Conservation (phyloP, 2,329 filamentous ascomycete genomes). For the Botrytis tulipae region DNA sequence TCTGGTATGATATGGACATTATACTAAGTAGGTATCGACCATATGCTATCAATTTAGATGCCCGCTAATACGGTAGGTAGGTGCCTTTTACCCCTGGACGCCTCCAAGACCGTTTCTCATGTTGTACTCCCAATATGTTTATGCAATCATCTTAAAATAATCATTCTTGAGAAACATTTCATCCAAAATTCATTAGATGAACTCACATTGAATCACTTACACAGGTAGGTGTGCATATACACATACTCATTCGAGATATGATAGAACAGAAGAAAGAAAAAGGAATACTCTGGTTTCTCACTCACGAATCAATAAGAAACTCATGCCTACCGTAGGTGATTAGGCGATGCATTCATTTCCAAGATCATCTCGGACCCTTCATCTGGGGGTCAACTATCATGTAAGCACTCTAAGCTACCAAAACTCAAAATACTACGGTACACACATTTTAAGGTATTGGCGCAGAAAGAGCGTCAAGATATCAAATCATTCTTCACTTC, state of each 20-base stretch:
- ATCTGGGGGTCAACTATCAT: neutral
- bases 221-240: neutral
- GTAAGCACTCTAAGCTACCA: neutral
- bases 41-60: neutral
- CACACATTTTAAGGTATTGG: neutral
- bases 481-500: neutral
- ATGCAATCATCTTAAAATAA: neutral
- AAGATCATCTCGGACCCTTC: neutral
- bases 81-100: neutral
- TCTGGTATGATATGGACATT: neutral
- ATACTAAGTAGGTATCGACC: neutral
- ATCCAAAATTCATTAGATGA: neutral
- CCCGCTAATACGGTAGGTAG: neutral
- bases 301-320: neutral
- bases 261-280: neutral
- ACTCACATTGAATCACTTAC: neutral
- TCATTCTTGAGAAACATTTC: neutral
- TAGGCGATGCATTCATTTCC: neutral
- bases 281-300: neutral
- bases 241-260: neutral
- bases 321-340: neutral
- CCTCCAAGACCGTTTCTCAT: neutral
- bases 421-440: neutral
- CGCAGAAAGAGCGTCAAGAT: neutral
- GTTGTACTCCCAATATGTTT: neutral